Evolutionary conservation across 169 alveolate species (phyloP), one percentile per base, ranked within the genome.

Genomic region (Plasmodium cynomolgi): DNA sequence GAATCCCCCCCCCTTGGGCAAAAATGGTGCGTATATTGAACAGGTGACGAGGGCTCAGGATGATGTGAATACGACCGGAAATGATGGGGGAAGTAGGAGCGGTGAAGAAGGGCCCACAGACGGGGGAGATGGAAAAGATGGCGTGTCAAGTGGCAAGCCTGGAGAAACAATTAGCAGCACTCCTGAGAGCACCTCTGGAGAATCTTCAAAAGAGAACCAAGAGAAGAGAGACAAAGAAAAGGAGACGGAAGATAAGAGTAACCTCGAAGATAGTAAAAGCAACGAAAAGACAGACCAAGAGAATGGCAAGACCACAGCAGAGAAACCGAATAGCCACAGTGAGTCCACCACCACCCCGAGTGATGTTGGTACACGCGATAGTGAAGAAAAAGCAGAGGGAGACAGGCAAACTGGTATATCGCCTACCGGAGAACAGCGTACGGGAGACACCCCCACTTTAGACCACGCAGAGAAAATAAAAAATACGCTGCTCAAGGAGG

Each of bases 401-500:
- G 62, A 15, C 0, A 8, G 17, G 0, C 23, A 50, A 2, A 17
- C 17, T 2, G 26, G 0, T 13, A 50, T 15, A 15, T 0, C 23
- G 1, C 23, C 62, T 15, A 13, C 62, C 44, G 31, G 2, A 50
- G 37, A 81, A 81, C 15, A 41, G 1, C 26, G 5, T 20, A 13
- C 33, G 54, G 13, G 13, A 20, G 73, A 80, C 23, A 5, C 37
- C 6, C 34, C 84, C 13, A 11, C 37, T 17, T n/a, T 31, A 29
- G 72, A 56, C 39, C 26, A 82, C 34, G 72, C 90, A 33, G 83
- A 86, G 26, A 44, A 31, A 56, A 86, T 86, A 23, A 23, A 29
- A 13, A 86, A 56, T 15, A 86, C 80, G 31, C 23, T 86, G 26
- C 44, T 75, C 47, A 58, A 75, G 72, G 85, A 75, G 81, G 37